Percentiles rank a stretch among this genome's conserved stretches.
phyloP scores from a whole-genome alignment of 116 monocot genomes.

The Zostera marina region DNA sequence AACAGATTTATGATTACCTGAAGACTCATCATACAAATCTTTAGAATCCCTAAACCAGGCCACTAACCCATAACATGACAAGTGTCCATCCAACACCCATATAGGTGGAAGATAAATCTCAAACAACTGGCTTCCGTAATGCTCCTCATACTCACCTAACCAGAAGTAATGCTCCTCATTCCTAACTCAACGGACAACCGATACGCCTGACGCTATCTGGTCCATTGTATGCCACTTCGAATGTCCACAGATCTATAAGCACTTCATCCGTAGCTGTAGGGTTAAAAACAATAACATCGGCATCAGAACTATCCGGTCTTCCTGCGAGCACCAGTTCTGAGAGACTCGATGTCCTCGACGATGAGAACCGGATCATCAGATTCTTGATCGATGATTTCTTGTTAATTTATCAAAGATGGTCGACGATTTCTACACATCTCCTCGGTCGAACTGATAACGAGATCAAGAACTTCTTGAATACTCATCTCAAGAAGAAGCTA shows the following conservation, averaged over 20 bases:
- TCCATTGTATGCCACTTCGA: constrained; percentile 50
- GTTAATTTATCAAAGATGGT: constrained; percentile 19
- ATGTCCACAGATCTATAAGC: constrained; percentile 50
- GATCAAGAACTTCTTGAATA: constrained; percentile 70
- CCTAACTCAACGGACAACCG: constrained; percentile 26
- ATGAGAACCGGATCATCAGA: constrained; percentile 20
- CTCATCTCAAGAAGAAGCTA: constrained; percentile 49
- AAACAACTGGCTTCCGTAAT: constrained; percentile 17
- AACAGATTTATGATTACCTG: too few species aligned
- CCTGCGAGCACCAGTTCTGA: constrained; percentile 54
- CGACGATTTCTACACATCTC: constrained; percentile 28
- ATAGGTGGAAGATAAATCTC: too few species aligned
- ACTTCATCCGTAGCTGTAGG: constrained; percentile 36
- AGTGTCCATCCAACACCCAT: too few species aligned
- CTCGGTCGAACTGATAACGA: constrained; percentile 51
- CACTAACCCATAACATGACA: too few species aligned
- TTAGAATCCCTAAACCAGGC: too few species aligned
- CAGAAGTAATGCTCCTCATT: constrained; percentile 28
- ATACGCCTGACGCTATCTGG: constrained; percentile 33
- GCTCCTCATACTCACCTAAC: constrained; percentile 16
- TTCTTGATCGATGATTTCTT: constrained; percentile 16
- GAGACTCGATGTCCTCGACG: constrained; percentile 47
- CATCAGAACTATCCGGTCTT: constrained; percentile 38
- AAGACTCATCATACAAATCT: too few species aligned
- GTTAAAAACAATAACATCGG: constrained; percentile 2